A percentile compares a stretch with the other conserved stretches of the same genome.
phyloP scores from a whole-genome alignment of 177 flowering plant species.

The Vitis hybrid region DNA sequence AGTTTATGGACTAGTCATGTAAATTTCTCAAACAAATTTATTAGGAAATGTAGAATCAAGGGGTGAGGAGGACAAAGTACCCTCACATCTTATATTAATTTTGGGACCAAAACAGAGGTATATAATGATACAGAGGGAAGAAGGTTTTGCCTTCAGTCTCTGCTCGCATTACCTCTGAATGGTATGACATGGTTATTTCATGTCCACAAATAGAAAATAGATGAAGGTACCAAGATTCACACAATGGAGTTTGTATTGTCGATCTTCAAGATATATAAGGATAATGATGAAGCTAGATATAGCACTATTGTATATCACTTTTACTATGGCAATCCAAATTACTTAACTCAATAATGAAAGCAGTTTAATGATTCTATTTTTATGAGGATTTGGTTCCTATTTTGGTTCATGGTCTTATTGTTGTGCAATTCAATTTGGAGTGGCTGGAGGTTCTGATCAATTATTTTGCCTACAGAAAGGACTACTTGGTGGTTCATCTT shows the following conservation, averaged over 20 bases:
- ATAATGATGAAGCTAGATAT: neutral
- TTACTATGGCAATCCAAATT: neutral
- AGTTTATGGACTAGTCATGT: slow-evolving; percentile 56
- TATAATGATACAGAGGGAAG: slow-evolving; percentile 49
- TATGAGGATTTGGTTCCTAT: neutral
- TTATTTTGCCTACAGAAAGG: too few species aligned
- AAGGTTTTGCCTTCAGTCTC: slow-evolving; percentile 75
- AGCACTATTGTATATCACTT: slow-evolving; percentile 1
- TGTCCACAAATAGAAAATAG: slow-evolving; percentile 21
- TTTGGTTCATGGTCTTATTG: too few species aligned
- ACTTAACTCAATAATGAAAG: neutral
- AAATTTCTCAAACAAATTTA: slow-evolving; percentile 52
- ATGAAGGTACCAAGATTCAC: slow-evolving; percentile 1
- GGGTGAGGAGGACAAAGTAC: slow-evolving; percentile 32
- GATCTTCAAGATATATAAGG: neutral
- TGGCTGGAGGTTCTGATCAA: too few species aligned
- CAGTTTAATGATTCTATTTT: neutral
- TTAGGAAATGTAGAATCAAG: slow-evolving; percentile 50
- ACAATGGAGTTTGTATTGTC: neutral
- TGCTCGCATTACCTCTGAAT: slow-evolving; percentile 28
- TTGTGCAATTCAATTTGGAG: too few species aligned
- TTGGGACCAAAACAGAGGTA: slow-evolving; percentile 20
- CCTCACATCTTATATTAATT: slow-evolving; percentile 16
- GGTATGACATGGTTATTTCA: slow-evolving; percentile 7
- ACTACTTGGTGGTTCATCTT: too few species aligned